Evolutionary conservation across 2,329 filamentous ascomycete genomes (phyloP), one percentile per base, ranked within the genome.

Genomic region (Exophiala lecanii-corni): DNA sequence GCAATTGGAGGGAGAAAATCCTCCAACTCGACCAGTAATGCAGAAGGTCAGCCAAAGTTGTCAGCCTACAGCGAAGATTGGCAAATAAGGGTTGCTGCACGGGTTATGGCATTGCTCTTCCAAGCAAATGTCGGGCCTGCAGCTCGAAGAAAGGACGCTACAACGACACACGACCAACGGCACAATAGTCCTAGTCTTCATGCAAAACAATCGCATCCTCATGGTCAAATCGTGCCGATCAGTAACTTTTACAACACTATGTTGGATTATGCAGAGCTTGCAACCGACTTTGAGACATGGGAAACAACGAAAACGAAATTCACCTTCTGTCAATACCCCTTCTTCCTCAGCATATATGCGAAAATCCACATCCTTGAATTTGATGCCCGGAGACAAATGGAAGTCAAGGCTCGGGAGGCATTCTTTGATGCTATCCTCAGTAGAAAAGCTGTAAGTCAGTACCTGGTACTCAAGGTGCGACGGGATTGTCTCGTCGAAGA

Each of bases 301-400:
- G 89, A 94, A 60, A 75, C 78, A 3, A 82, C 77, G 51, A 75
- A 76, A 39, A 74, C 75, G 15, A 86, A 81, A 53, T 95, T 95
- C 59, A 78, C 86, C 0, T 94, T 96, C 59, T 95, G 89, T 60
- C 87, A 94, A 60, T 94, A 94, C 57, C 88, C 89, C 0, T 94
- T 95, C 57, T 82, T 95, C 54, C 72, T 96, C 30, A 94, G 88
- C 49, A 89, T 96, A 52, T 89, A 87, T 71, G 84, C 89, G 19
- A 96, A 96, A 64, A 94, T 92, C 45, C 84, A 84, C 52, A 91
- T 95, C 35, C 72, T 95, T 56, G 88, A 95, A 59, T 79, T 94
- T 57, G 89, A 96, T 63, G 86, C 88, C 5, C 79, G 82, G 50
- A 78, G 89, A 5, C 88, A 95, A 63, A 95, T 95, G 89, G 82